Conservation (phyloP, 1,139 yeast genomes). For the Protomyces macrosporus region DNA sequence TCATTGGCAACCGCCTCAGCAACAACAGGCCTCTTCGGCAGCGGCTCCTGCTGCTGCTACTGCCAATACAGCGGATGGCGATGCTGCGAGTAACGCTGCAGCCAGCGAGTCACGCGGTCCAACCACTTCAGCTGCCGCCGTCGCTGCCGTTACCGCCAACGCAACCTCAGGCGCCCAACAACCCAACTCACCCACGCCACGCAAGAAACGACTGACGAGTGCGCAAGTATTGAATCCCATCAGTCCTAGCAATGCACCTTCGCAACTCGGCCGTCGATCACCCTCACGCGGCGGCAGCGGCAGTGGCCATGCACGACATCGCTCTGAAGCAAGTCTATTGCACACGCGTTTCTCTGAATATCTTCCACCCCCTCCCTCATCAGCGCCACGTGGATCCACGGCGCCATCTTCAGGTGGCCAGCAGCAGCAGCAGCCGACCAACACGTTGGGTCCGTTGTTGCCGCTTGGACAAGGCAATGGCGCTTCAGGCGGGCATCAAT, state of each 20-base stretch:
- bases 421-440: not conserved
- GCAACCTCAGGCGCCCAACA: not conserved
- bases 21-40: not conserved
- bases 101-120: not conserved
- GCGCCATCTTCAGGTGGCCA: not conserved
- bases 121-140: not conserved
- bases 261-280: not conserved
- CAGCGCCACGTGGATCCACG: not conserved
- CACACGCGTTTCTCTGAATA: constrained; percentile 8
- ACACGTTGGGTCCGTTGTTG: not conserved
- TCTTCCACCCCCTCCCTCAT: not conserved
- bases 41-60: not conserved
- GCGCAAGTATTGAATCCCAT: not conserved
- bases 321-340: constrained; percentile 21
- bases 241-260: not conserved
- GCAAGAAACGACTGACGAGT: constrained; percentile 2
- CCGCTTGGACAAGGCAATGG: not conserved
- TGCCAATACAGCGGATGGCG: not conserved
- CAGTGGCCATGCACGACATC: constrained; percentile 21
- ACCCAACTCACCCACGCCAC: constrained; percentile 18
- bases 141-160: not conserved
- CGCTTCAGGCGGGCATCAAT: not conserved
- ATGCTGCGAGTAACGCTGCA: not conserved
- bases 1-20: constrained; percentile 25
- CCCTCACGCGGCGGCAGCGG: constrained; percentile 3